phyloP scores from a whole-genome alignment of 345 rosid species.

The Abelmoschus esculentus region DNA sequence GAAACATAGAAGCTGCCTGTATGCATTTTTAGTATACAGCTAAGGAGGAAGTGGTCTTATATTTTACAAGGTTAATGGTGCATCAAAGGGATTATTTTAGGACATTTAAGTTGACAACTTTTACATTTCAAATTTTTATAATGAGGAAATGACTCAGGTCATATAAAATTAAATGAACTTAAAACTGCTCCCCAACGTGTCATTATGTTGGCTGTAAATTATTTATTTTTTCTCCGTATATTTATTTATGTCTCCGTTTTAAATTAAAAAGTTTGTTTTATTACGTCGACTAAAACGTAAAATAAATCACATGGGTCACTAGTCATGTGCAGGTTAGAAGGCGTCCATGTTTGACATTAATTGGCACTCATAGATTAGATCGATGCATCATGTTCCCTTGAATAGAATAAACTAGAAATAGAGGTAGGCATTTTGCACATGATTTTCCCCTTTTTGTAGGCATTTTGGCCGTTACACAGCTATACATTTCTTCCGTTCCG shows the following conservation, averaged over 20 bases:
- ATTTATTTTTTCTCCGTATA: too few species aligned
- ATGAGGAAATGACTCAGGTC: background rate
- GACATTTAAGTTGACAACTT: background rate
- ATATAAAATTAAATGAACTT: background rate
- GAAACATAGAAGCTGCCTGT: constrained; percentile 15
- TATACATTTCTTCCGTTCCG: too few species aligned
- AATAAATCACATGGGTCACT: constrained; percentile 4
- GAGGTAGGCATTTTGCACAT: background rate
- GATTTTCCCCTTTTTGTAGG: background rate
- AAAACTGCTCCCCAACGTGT: background rate
- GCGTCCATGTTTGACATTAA: background rate
- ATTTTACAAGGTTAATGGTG: background rate
- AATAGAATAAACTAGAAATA: background rate
- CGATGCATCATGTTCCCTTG: background rate
- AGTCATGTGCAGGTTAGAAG: background rate
- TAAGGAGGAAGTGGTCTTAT: background rate
- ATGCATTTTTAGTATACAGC: background rate
- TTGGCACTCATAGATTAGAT: background rate
- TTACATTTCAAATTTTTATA: background rate
- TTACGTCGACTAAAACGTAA: background rate
- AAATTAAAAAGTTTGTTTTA: too few species aligned
- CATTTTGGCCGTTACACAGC: too few species aligned
- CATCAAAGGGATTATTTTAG: background rate
- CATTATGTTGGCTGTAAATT: too few species aligned
- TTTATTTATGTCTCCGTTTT: too few species aligned